phyloP scores from a whole-genome alignment of 345 rosid genomes.

The Arabidopsis arenosa region DNA sequence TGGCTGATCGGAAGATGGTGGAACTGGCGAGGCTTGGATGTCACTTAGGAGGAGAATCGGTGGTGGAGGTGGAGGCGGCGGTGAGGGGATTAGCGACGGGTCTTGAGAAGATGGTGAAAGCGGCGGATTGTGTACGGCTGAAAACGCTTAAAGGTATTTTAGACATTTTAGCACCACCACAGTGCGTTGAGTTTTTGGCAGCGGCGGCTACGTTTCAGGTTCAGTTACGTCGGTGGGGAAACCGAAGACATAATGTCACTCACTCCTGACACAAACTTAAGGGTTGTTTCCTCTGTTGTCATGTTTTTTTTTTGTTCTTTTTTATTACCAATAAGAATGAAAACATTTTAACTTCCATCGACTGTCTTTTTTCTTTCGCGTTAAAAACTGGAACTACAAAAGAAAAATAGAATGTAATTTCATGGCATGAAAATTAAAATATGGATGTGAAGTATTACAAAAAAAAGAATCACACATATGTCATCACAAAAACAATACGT shows the following conservation, averaged over 20 bases:
- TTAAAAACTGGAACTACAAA: background rate
- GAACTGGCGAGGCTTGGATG: constrained; percentile 60
- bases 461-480: background rate
- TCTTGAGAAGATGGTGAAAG: constrained; percentile 73
- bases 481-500: background rate
- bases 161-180: constrained; percentile 64
- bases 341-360: background rate
- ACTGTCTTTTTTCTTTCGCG: no score
- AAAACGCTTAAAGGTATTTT: constrained; percentile 77
- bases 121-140: constrained; percentile 80
- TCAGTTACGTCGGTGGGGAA: constrained; percentile 62
- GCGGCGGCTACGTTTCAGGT: constrained; percentile 56
- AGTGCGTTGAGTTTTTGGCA: constrained; percentile 70
- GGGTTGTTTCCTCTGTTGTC: constrained; percentile 19
- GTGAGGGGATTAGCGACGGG: constrained; percentile 50
- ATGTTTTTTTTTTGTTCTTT: background rate
- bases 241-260: constrained; percentile 22
- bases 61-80: constrained; percentile 56
- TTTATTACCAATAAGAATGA: background rate
- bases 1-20: constrained; percentile 70
- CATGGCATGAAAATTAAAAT: background rate
- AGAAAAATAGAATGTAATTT: background rate
- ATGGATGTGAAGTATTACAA: background rate
- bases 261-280: constrained; percentile 35
- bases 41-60: constrained; percentile 34